Evolutionary conservation across 2,329 filamentous ascomycete species (phyloP).

Genomic region (Penicillium sp.): DNA sequence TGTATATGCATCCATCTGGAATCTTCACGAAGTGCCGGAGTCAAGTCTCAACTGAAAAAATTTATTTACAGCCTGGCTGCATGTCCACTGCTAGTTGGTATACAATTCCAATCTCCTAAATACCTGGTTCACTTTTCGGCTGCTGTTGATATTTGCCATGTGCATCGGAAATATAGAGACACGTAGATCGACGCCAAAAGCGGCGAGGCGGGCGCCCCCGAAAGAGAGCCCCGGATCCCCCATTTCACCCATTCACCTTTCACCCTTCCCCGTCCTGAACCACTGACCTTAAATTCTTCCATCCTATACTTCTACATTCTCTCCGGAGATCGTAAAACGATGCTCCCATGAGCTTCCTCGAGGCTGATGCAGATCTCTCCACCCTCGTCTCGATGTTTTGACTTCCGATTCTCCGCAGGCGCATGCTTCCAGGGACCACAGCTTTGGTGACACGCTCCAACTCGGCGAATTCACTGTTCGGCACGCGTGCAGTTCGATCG

Average conservation of each 20-base stretch:
- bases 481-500: slow-evolving; percentile 8
- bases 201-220: slow-evolving; percentile 9
- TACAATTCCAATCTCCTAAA: too few relatives aligned
- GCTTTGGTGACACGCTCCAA: slow-evolving; percentile 1
- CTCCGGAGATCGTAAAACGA: slow-evolving; percentile 2
- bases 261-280: not conserved
- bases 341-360: slow-evolving; percentile 16
- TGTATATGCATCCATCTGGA: too few relatives aligned
- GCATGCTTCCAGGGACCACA: slow-evolving; percentile 8
- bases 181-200: slow-evolving; percentile 9
- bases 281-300: not conserved
- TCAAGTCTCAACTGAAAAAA: too few relatives aligned
- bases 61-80: too few relatives aligned
- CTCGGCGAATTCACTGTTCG: not conserved
- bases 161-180: not conserved
- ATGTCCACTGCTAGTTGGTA: too few relatives aligned
- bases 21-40: too few relatives aligned
- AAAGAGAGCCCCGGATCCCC: slow-evolving; percentile 10
- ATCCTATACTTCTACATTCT: not conserved
- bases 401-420: slow-evolving; percentile 9
- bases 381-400: slow-evolving; percentile 22
- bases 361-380: slow-evolving; percentile 13
- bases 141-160: too few relatives aligned
- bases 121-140: too few relatives aligned
- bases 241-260: slow-evolving; percentile 2